These are phyloP conservation scores for Westerdykella aurantiaca DNA, from an alignment of 2,329 filamentous ascomycete genomes.

Conservation along the genomic window DNA sequence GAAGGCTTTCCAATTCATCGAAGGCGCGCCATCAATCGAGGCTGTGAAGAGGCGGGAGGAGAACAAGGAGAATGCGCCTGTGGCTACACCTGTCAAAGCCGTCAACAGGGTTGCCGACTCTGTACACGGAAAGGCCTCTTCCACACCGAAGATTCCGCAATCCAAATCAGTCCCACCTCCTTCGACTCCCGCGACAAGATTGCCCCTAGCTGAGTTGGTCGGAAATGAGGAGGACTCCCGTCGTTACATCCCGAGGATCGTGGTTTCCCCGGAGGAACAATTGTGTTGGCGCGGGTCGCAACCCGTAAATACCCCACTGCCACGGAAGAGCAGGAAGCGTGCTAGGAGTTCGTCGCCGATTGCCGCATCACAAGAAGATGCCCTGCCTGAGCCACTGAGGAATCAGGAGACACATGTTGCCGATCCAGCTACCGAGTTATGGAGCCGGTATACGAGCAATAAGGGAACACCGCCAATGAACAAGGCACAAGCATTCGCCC, in stretches of 20 bases:
- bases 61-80: constrained; percentile 42
- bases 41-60: constrained; percentile 22
- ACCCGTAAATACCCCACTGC: constrained; percentile 39
- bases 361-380: constrained; percentile 36
- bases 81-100: background rate
- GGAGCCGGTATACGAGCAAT: constrained; percentile 41
- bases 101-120: constrained; percentile 6
- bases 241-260: constrained; percentile 42
- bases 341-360: constrained; percentile 45
- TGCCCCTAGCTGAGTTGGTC: constrained; percentile 57
- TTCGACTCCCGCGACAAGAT: constrained; percentile 54
- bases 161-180: constrained; percentile 39
- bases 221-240: constrained; percentile 55
- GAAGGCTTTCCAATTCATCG: constrained; percentile 50
- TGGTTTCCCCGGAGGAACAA: constrained; percentile 55
- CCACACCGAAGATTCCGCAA: constrained; percentile 24
- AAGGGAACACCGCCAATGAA: constrained; percentile 33
- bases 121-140: constrained; percentile 5
- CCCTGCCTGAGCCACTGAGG: constrained; percentile 18
- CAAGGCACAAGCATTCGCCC: constrained; percentile 39
- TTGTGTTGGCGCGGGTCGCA: constrained; percentile 53
- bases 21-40: constrained; percentile 27
- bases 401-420: constrained; percentile 40
- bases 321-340: constrained; percentile 40
- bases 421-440: constrained; percentile 45